A percentile compares a stretch with the other conserved stretches of the same genome.
Evolutionary conservation across 371 early-diverging fungal genomes (phyloP).

Genomic region (Lichtheimia corymbifera): DNA sequence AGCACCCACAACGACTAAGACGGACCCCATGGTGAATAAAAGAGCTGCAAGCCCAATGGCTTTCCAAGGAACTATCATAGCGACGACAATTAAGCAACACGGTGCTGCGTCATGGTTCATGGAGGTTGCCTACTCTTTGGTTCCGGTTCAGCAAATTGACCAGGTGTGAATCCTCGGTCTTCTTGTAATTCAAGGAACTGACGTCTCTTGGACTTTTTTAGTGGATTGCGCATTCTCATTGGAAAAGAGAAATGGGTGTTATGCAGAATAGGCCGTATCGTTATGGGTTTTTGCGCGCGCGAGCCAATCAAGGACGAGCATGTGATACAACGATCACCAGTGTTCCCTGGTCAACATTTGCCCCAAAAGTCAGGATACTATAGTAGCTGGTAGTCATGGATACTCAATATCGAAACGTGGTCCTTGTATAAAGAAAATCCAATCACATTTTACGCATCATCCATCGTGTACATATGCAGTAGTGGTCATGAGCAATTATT

Average conservation of each 20-base stretch:
- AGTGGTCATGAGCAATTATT: too few species aligned
- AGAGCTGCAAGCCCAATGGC: conserved; percentile 59
- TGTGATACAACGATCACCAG: too few species aligned
- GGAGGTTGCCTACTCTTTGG: conserved; percentile 27
- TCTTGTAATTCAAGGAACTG: conserved; percentile 50
- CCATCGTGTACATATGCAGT: too few species aligned
- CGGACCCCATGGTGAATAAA: conserved; percentile 50
- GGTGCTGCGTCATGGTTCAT: too few species aligned
- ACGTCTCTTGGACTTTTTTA: conserved; percentile 40
- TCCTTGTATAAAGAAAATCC: too few species aligned
- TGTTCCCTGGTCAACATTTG: too few species aligned
- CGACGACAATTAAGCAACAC: background rate
- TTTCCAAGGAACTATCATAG: conserved; percentile 60
- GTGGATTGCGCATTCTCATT: conserved; percentile 43
- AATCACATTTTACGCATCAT: too few species aligned
- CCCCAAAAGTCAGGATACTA: too few species aligned
- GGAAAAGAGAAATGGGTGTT: background rate
- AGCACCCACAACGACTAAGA: conserved; percentile 57
- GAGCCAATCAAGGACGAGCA: too few species aligned
- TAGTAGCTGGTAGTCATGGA: too few species aligned
- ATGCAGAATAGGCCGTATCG: background rate
- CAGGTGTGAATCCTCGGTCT: conserved; percentile 52
- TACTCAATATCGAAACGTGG: too few species aligned
- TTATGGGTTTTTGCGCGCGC: background rate
- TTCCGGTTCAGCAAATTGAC: conserved; percentile 52